Evolutionary conservation across 192 early-diverging fungal genomes (phyloP).

Genomic region (Bifiguratus adelaidae): DNA sequence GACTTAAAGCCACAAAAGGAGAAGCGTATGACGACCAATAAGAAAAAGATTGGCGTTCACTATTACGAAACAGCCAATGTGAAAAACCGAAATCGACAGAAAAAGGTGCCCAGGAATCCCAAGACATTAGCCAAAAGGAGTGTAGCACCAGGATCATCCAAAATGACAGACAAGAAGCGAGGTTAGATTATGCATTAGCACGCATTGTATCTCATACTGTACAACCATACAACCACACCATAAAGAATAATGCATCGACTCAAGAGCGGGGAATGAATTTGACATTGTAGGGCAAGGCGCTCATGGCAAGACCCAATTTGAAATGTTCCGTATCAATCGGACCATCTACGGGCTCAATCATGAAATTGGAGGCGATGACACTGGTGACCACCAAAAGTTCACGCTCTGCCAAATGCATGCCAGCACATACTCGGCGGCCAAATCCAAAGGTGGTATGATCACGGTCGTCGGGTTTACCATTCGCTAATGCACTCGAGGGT

Average conservation of each 20-base stretch:
- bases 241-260: too few relatives aligned
- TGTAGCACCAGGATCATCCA: too few relatives aligned
- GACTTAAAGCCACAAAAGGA: conserved; percentile 42
- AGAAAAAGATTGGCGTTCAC: conserved; percentile 81
- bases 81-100: conserved; percentile 89
- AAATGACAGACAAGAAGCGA: background rate
- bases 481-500: background rate
- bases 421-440: conserved; percentile 5
- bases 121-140: background rate
- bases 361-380: background rate
- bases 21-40: conserved; percentile 84
- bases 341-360: conserved; percentile 1
- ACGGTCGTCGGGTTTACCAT: background rate
- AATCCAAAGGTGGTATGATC: conserved; percentile 5
- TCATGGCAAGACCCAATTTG: conserved; percentile 1
- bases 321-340: background rate
- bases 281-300: conserved; percentile 11
- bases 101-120: conserved; percentile 54
- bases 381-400: background rate
- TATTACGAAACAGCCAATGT: conserved; percentile 92
- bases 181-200: background rate
- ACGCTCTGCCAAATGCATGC: conserved; percentile 2
- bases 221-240: too few relatives aligned
- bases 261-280: too few relatives aligned
- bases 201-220: background rate